Evolutionary conservation across 306 rosid genomes (phyloP).

Genomic region (Rosa persica): DNA sequence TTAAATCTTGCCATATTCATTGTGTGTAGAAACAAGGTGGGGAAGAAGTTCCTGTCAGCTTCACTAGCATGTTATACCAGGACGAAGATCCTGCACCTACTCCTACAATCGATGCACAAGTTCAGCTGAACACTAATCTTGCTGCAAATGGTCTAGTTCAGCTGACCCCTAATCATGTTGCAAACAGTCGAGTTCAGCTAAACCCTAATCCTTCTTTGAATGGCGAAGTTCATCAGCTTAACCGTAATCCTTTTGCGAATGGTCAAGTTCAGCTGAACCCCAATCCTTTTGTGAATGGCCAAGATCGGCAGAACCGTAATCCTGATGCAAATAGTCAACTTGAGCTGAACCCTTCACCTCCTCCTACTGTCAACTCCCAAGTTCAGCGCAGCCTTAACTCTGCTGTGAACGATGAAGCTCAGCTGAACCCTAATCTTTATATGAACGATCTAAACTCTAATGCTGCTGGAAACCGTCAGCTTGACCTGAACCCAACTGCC

Average conservation of each 20-base stretch:
- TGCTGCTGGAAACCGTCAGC: neutral
- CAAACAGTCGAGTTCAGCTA: neutral
- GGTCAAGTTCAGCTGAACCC: neutral
- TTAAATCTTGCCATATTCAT: neutral
- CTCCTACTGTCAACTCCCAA: neutral
- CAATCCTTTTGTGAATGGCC: neutral
- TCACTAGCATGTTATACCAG: neutral
- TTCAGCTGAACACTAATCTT: neutral
- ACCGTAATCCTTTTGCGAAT: neutral
- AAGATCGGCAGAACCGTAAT: neutral
- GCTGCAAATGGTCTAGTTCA: neutral
- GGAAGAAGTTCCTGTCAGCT: neutral
- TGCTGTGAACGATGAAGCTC: neutral
- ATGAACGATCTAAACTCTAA: neutral
- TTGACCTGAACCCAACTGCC: neutral
- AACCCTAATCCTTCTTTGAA: neutral
- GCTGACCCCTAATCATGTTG: neutral
- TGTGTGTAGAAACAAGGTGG: constrained; percentile 20
- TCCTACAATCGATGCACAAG: neutral
- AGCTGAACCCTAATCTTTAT: neutral
- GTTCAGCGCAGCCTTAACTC: neutral
- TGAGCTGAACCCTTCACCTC: neutral
- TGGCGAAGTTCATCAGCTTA: neutral
- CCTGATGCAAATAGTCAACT: neutral
- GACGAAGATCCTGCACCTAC: neutral